A percentile compares a stretch with the other conserved stretches of the same genome.
Evolutionary conservation across 2,329 filamentous ascomycete genomes (phyloP).

Genomic region (Apiospora sp.): DNA sequence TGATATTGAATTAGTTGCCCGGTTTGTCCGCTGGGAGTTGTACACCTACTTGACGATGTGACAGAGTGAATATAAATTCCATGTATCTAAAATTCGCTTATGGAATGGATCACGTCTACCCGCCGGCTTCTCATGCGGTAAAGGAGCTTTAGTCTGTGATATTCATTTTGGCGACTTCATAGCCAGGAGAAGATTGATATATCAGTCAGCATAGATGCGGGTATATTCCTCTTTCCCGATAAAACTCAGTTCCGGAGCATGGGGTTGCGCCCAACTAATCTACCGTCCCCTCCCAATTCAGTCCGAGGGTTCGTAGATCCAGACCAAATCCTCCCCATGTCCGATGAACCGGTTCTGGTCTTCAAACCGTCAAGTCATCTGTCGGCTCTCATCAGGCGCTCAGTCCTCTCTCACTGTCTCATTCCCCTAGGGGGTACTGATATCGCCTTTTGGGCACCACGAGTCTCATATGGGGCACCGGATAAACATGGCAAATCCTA

Average conservation of each 20-base stretch:
- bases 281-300: background rate
- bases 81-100: background rate
- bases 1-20: background rate
- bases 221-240: conserved; percentile 1
- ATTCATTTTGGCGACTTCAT: background rate
- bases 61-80: background rate
- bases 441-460: background rate
- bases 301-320: background rate
- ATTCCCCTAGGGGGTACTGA: background rate
- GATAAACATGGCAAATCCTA: background rate
- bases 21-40: background rate
- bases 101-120: background rate
- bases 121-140: background rate
- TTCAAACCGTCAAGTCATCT: background rate
- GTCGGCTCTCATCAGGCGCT: conserved; percentile 6
- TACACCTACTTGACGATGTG: background rate
- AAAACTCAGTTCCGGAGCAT: background rate
- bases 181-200: background rate
- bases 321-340: background rate
- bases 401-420: conserved; percentile 18
- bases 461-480: background rate
- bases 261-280: background rate
- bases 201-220: background rate
- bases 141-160: background rate
- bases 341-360: background rate